Base-by-base conservation (phyloP, 192 early-diverging fungal species). In the Coemansia sp. region DNA sequence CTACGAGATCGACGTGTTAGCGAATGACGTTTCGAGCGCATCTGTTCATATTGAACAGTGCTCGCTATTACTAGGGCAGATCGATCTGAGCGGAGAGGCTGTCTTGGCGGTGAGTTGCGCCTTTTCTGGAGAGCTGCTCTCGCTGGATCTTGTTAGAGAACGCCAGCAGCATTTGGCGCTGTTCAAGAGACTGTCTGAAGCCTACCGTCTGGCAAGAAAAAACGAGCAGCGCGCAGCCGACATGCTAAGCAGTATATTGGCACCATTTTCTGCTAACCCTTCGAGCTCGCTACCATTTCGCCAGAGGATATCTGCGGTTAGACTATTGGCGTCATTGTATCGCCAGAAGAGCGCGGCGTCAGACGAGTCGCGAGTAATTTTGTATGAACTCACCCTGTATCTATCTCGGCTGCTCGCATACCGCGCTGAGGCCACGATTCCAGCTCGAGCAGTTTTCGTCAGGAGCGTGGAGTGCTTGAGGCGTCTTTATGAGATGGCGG, bases 341-440 rank as follows among this genome's bases (percentile, higher is more conserved):
- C 58, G 39, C 14, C 60, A 57, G 46, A 51, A 38, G 21, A 27
- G 21, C 0, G 41, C 45, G 29, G 14, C 39, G 2, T 34, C 29
- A 6, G 60, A 66, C 9, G 67, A 72, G 42, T 59, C 45, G 11
- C 36, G 51, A 37, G 51, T 63, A 17, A 37, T 72, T n/a, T 23
- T 72, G 34, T 63, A 69, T 10, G 80, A 82, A 64, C 65, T 77
- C 23, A 34, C 45, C 7, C 34, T 82, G 27, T 77, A 76, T 32
- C 39, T 62, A 14, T 55, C 60, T 19, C 75, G 65, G 36, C 32
- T 82, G 64, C 62, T 77, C 5, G 61, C 14, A 7, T 6, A 34
- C 31, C 2, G 19, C 5, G 19, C 12, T 4, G 61, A 44, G 7
- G 34, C 34, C 6, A 38, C 34, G 3, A 11, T 60, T 9, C 75